A percentile compares a stretch with the other conserved stretches of the same genome.
These are phyloP conservation scores for Fusarium redolens DNA, from an alignment of 2,329 filamentous ascomycete species.

Conservation along the genomic window DNA sequence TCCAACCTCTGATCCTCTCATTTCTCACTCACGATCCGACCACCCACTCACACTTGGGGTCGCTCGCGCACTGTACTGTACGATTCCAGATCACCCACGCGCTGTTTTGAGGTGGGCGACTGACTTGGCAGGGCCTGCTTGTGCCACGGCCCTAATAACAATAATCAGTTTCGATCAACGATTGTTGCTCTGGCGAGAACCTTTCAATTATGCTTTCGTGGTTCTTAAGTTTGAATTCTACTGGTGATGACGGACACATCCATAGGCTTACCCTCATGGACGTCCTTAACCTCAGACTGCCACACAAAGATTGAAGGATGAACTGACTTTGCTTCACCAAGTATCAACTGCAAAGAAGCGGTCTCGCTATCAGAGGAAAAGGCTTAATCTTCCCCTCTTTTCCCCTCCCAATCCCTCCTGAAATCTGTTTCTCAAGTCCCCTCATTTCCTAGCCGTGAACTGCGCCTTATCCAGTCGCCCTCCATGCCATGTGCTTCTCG, in stretches of 20 bases:
- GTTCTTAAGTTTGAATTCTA: not conserved
- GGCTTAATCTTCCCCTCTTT: constrained; percentile 18
- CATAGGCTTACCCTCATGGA: not conserved
- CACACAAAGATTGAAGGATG: not conserved
- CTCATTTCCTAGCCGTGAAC: constrained; percentile 20
- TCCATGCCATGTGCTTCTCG: constrained; percentile 24
- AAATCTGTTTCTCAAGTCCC: constrained; percentile 12
- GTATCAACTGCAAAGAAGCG: not conserved
- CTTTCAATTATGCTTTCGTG: constrained; percentile 9
- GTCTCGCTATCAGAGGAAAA: constrained; percentile 4
- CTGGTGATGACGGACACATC: not conserved
- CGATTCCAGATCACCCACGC: constrained; percentile 43
- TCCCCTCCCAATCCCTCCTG: constrained; percentile 17
- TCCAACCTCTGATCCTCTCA: constrained; percentile 25
- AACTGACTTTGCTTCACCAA: not conserved
- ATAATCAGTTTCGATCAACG: constrained; percentile 2
- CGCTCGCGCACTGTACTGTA: constrained; percentile 40
- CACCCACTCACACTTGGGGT: constrained; percentile 27
- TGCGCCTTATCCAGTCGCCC: constrained; percentile 29
- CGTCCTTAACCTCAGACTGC: not conserved
- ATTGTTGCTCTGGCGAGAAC: not conserved
- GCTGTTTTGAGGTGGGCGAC: constrained; percentile 27
- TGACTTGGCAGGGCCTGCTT: constrained; percentile 43
- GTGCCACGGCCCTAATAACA: constrained; percentile 33
- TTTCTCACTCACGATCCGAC: constrained; percentile 38